Base-by-base conservation (phyloP, 2,329 filamentous ascomycete genomes). In the Fusarium bactridioides region DNA sequence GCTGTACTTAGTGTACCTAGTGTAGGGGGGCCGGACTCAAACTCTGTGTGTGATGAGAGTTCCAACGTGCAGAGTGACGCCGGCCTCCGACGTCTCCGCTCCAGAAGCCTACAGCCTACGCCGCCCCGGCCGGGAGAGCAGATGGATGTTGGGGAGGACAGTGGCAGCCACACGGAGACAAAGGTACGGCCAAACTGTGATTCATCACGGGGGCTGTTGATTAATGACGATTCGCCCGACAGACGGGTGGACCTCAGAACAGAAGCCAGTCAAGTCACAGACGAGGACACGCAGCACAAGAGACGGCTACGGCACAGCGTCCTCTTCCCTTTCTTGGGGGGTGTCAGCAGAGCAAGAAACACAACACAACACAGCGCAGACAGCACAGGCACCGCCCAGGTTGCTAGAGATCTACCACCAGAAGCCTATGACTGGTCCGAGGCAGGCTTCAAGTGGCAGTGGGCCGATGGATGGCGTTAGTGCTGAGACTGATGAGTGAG, bases 401-500 rank as follows among this genome's bases (percentile, higher is more conserved):
- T 56, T 61, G 64, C 66, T 63, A 72, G 64, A 64, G 70, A 73
- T 73, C 70, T 73, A 29, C 70, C 70, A 67, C 61, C 54, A 48
- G 33, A 53, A 47, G 16, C 64, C 61, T 69, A 50, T 76, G 72
- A 78, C 66, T 77, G 76, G 74, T 56, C 43, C 37, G 66, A 54
- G 47, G 54, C 56, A 56, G 45, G 21, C 66, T 55, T 41, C 33
- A 59, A 75, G 76, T 66, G 75, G 68, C 37, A 73, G 75, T 77
- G 76, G 76, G 74, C 47, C 70, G 75, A 77, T 74, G 75, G 73
- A 77, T 77, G 74, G 76, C 74, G 75, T 79, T 80, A 77, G 79
- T 78, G 75, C 76, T 76, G 77, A 77, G 73, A 67, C 61, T 37
- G 47, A 56, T 45, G 58, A 55, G 45, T 29, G 44, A 51, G 43